Base-by-base conservation (phyloP, 2,329 filamentous ascomycete species). In the Colletotrichum costaricense region DNA sequence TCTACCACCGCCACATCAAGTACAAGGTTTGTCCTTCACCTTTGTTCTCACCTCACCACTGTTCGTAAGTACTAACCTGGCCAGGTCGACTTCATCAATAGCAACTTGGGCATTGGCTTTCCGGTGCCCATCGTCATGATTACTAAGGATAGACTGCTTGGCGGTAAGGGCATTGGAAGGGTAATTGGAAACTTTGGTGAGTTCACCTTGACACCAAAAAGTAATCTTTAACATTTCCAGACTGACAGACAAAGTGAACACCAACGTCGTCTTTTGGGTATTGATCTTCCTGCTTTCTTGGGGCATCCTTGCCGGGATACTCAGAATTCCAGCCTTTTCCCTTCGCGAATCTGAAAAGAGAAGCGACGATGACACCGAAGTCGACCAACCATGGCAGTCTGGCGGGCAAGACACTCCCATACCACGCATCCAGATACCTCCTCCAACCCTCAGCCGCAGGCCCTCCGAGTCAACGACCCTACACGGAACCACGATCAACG, bases 81-180 rank as follows among this genome's bases (percentile, higher is more conserved):
- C 2, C 63, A 89, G 86, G 81, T 87, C 26, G 83, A 88, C 60
- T 82, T 88, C 11, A 82, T 89, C 66, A 89, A 89, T 74, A 78
- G 82, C 3, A 85, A 89, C 76, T 84, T 89, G 75, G 87, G 87
- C 0, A 77, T 88, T 6, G 87, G 86, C 3, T 89, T 89, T 75
- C 84, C 85, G 0, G 82, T 88, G 2, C 87, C 88, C 0, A 82
- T 89, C 2, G 79, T 88, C 2, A 85, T 85, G 80, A 82, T 88
- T 16, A 82, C 84, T 52, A 76, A 80, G n/a, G 76, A 78, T 2
- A 73, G 82, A 7, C 75, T 82, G 12, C 74, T 84, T 8, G 77
- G 79, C 22, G 76, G 78, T 22, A 74, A 69, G 3, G 78, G 80
- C 0, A 81, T 88, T n/a, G 86, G 82, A 5, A 77, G 83, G 22